These are phyloP conservation scores for Pleurotus platypus DNA, from an alignment of 768 basidiomycete genomes.

Conservation along the genomic window DNA sequence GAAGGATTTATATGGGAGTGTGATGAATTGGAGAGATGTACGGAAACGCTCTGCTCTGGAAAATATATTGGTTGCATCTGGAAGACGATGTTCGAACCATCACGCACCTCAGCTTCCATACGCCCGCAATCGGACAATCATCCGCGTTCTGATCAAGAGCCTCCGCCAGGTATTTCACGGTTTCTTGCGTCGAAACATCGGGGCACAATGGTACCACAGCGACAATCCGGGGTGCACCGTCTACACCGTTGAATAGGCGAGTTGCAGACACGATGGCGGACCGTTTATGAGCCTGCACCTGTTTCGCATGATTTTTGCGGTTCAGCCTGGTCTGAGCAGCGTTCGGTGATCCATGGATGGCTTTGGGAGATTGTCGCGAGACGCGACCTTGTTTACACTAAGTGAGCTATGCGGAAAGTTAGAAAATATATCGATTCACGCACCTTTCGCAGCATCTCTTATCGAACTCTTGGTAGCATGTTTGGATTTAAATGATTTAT, in stretches of 20 bases:
- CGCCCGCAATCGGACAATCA: slow-evolving; percentile 47
- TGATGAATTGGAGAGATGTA: slow-evolving; percentile 85
- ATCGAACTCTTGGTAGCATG: slow-evolving; percentile 83
- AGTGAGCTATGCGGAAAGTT: background rate
- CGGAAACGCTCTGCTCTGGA: slow-evolving; percentile 84
- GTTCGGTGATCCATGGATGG: slow-evolving; percentile 40
- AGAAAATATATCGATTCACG: slow-evolving; percentile 8
- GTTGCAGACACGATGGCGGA: slow-evolving; percentile 63
- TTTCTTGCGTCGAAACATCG: slow-evolving; percentile 52
- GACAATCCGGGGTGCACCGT: slow-evolving; percentile 82
- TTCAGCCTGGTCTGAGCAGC: slow-evolving; percentile 73
- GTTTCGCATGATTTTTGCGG: slow-evolving; percentile 82
- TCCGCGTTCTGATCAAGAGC: slow-evolving; percentile 53
- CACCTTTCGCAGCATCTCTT: slow-evolving; percentile 85
- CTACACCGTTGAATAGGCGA: slow-evolving; percentile 74
- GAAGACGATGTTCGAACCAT: background rate
- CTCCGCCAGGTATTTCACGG: slow-evolving; percentile 55
- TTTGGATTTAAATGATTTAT: slow-evolving; percentile 91
- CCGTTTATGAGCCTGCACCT: slow-evolving; percentile 72
- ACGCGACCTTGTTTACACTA: slow-evolving; percentile 46
- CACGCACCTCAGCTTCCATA: slow-evolving; percentile 68
- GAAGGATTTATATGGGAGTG: slow-evolving; percentile 64
- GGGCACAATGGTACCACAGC: slow-evolving; percentile 81
- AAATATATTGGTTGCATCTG: background rate
- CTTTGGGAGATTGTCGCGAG: slow-evolving; percentile 52